Conservation (phyloP, 2,329 filamentous ascomycete genomes). For the Blastomyces emzantsi region DNA sequence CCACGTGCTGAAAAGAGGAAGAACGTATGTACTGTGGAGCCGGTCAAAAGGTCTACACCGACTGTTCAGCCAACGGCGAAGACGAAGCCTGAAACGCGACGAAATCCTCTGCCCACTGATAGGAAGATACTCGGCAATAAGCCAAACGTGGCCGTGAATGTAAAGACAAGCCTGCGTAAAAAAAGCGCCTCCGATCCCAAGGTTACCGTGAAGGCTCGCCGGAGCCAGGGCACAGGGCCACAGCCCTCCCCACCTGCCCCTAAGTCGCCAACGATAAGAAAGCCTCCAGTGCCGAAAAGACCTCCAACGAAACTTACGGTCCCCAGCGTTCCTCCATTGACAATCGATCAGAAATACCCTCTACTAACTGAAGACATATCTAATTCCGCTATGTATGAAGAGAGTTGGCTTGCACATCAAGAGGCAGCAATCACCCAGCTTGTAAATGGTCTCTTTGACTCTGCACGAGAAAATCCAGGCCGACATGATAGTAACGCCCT, state of each 20-base stretch:
- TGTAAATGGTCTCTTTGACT: slow-evolving; percentile 47
- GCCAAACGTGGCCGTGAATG: slow-evolving; percentile 6
- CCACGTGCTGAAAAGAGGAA: slow-evolving; percentile 25
- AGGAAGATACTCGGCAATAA: slow-evolving; percentile 15
- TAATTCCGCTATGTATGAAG: slow-evolving; percentile 52
- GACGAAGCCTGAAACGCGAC: slow-evolving; percentile 11
- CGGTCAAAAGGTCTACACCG: neutral
- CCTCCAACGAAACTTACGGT: slow-evolving; percentile 26
- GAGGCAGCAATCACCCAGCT: slow-evolving; percentile 53
- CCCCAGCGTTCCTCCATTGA: slow-evolving; percentile 23
- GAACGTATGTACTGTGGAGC: slow-evolving; percentile 12
- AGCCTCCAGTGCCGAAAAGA: neutral
- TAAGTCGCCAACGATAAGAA: slow-evolving; percentile 14
- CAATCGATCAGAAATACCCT: slow-evolving; percentile 38
- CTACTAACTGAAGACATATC: slow-evolving; percentile 47
- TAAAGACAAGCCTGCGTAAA: slow-evolving; percentile 11
- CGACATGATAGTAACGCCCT: slow-evolving; percentile 27
- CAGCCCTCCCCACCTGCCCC: neutral
- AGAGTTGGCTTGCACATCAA: slow-evolving; percentile 54
- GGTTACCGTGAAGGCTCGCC: neutral
- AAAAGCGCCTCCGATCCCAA: neutral
- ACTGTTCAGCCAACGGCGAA: neutral
- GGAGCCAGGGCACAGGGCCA: neutral
- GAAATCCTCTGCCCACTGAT: slow-evolving; percentile 9
- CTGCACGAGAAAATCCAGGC: slow-evolving; percentile 19